A percentile compares a stretch with the other conserved stretches of the same genome.
phyloP scores from a whole-genome alignment of 192 early-diverging fungal species.

The Mortierella alpina region DNA sequence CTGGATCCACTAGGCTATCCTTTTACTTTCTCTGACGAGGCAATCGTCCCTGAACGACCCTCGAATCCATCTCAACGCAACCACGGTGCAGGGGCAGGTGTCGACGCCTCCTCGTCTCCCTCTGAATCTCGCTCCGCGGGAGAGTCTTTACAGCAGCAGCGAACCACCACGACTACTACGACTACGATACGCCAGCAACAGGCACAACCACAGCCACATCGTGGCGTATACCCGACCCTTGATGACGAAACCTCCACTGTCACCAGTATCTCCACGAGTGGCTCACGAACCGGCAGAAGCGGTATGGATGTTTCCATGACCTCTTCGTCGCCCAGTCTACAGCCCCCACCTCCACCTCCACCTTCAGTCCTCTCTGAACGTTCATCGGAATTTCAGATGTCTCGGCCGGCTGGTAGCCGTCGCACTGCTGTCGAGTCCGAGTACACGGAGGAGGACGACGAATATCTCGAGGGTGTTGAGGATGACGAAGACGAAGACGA shows the following conservation, averaged over 20 bases:
- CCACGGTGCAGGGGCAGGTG: neutral
- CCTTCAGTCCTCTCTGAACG: constrained; percentile 41
- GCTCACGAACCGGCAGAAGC: constrained; percentile 23
- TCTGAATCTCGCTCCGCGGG: neutral
- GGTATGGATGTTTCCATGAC: constrained; percentile 41
- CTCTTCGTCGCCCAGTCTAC: constrained; percentile 11
- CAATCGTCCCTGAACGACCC: constrained; percentile 31
- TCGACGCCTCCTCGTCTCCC: neutral
- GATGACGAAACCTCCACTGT: constrained; percentile 26
- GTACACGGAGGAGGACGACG: constrained; percentile 48
- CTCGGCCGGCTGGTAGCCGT: constrained; percentile 13
- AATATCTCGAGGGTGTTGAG: constrained; percentile 30
- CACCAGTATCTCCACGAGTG: constrained; percentile 12
- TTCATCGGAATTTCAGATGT: constrained; percentile 42
- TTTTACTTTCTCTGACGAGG: constrained; percentile 19
- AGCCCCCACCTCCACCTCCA: constrained; percentile 35
- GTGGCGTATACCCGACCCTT: constrained; percentile 8
- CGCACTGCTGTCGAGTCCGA: constrained; percentile 49
- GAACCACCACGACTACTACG: neutral
- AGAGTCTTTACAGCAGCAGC: constrained; percentile 10
- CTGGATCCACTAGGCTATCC: neutral
- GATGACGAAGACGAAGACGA: constrained; percentile 37
- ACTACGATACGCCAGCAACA: neutral
- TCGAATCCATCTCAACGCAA: constrained; percentile 22
- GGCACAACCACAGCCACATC: neutral